These are phyloP conservation scores for Carex littledalei DNA, from an alignment of 176 grass and related monocot genomes.

Conservation along the genomic window DNA sequence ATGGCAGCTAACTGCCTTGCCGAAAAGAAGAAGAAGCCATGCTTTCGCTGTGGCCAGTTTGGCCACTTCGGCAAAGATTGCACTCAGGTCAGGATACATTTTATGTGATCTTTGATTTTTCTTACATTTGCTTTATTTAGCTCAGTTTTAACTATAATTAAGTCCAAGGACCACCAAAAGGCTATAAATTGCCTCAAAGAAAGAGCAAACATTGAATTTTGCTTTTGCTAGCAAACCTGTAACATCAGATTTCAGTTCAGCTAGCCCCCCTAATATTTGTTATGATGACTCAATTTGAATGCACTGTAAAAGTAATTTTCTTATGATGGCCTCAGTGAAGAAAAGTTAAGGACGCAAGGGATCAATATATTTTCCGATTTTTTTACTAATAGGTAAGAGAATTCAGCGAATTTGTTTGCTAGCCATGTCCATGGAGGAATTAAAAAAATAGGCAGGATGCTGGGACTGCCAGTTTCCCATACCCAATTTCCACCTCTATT, in stretches of 20 bases:
- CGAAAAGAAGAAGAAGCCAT: slow-evolving; percentile 71
- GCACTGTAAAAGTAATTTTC: neutral
- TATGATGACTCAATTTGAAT: neutral
- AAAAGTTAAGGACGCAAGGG: neutral
- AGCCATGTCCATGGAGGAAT: neutral
- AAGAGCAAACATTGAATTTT: neutral
- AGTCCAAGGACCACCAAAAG: neutral
- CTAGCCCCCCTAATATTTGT: neutral
- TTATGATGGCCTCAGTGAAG: neutral
- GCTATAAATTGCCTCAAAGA: neutral
- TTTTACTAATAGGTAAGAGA: neutral
- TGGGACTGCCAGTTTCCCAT: neutral
- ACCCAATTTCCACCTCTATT: neutral
- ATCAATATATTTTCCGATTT: neutral
- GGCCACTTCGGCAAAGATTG: slow-evolving; percentile 79
- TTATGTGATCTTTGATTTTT: slow-evolving; percentile 28
- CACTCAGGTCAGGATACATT: slow-evolving; percentile 58
- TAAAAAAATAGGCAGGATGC: neutral
- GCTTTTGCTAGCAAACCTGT: neutral
- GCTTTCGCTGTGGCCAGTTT: slow-evolving; percentile 87
- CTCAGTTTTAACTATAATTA: neutral
- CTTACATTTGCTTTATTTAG: slow-evolving; percentile 6
- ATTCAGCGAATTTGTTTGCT: neutral
- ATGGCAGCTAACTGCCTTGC: slow-evolving; percentile 65
- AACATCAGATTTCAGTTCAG: neutral